These are phyloP conservation scores for Parathielavia hyrcaniae DNA, from an alignment of 495 filamentous ascomycete genomes.

Conservation along the genomic window DNA sequence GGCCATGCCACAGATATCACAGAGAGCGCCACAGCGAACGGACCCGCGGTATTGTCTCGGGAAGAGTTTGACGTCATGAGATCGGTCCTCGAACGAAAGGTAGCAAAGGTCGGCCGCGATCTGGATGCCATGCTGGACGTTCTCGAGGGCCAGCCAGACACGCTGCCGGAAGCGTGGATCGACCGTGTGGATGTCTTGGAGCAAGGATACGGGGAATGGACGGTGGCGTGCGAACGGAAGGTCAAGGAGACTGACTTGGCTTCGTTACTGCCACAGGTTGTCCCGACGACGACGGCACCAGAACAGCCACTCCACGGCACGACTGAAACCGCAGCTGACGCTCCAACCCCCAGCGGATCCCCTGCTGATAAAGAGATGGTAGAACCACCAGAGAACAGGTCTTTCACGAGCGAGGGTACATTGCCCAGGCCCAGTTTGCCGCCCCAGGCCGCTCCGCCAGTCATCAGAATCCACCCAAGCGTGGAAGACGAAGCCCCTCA, in stretches of 20 bases:
- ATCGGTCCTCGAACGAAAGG: constrained; percentile 58
- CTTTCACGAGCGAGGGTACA: neutral
- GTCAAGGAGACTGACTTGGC: constrained; percentile 34
- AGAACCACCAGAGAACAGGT: neutral
- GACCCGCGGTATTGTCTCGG: constrained; percentile 34
- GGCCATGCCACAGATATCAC: neutral
- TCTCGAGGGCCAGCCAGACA: constrained; percentile 75
- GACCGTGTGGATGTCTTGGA: constrained; percentile 77
- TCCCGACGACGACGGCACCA: neutral
- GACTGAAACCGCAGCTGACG: neutral
- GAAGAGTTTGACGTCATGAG: constrained; percentile 57
- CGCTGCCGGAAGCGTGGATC: constrained; percentile 80
- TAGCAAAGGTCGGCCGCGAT: constrained; percentile 61
- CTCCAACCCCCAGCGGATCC: neutral
- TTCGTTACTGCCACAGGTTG: constrained; percentile 2
- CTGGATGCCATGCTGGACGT: constrained; percentile 80
- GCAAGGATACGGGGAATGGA: constrained; percentile 73
- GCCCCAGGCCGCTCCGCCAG: constrained; percentile 1
- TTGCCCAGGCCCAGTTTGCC: neutral
- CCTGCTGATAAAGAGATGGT: neutral
- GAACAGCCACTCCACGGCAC: neutral
- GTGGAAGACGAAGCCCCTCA: constrained; percentile 11
- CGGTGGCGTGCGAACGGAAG: constrained; percentile 39
- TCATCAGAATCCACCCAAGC: constrained; percentile 23
- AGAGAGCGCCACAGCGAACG: constrained; percentile 19